Evolutionary conservation across 2,329 filamentous ascomycete genomes (phyloP).

Genomic region (Rhynchosporium secalis): DNA sequence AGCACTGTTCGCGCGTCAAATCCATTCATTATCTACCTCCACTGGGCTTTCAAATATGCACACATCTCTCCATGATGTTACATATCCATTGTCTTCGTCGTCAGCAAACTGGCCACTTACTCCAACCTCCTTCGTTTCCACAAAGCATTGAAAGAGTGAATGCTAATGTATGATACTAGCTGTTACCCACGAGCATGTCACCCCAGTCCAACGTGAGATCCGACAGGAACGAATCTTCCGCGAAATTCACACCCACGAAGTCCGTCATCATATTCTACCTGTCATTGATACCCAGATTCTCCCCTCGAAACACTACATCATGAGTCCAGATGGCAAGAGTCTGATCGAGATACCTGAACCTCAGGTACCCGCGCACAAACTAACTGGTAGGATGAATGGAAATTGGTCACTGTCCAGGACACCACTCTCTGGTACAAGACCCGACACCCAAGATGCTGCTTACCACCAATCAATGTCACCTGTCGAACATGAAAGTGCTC

Average conservation of each 20-base stretch:
- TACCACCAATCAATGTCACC: neutral
- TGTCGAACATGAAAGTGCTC: slow-evolving; percentile 22
- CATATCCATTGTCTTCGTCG: slow-evolving; percentile 22
- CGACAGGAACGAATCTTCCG: slow-evolving; percentile 49
- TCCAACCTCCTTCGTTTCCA: slow-evolving; percentile 10
- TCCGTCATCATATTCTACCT: slow-evolving; percentile 53
- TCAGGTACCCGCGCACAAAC: slow-evolving; percentile 40
- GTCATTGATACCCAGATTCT: slow-evolving; percentile 54
- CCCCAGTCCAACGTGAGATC: slow-evolving; percentile 47
- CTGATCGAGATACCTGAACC: slow-evolving; percentile 49
- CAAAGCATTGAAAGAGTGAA: slow-evolving; percentile 18
- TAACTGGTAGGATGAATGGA: slow-evolving; percentile 15
- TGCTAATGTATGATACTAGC: slow-evolving; percentile 40
- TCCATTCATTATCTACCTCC: slow-evolving; percentile 13
- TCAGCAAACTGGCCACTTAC: slow-evolving; percentile 25
- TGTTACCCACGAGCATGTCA: slow-evolving; percentile 51
- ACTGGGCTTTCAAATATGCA: slow-evolving; percentile 19
- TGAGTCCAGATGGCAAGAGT: slow-evolving; percentile 42
- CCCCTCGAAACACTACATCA: slow-evolving; percentile 50
- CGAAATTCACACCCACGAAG: slow-evolving; percentile 55
- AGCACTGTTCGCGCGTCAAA: slow-evolving; percentile 7
- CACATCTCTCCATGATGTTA: slow-evolving; percentile 21
- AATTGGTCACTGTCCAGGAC: slow-evolving; percentile 23
- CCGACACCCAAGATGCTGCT: neutral
- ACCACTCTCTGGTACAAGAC: neutral